A percentile compares a stretch with the other conserved stretches of the same genome.
Evolutionary conservation across 176 grass and related monocot species (phyloP).

Genomic region (Phoenix dactylifera): DNA sequence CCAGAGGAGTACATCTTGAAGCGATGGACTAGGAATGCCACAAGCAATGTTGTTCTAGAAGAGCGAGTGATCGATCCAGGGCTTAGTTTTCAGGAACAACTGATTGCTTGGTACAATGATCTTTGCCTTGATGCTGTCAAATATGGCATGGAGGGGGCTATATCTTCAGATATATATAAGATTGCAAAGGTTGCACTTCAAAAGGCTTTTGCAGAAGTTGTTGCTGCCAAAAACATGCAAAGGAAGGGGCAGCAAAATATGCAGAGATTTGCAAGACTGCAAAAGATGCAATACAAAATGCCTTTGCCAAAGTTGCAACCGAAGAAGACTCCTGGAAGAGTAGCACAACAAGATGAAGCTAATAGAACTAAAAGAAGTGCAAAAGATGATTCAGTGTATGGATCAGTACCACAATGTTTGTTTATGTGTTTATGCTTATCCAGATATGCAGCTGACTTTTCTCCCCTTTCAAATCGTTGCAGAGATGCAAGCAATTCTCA

Average conservation of each 20-base stretch:
- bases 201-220: slow-evolving; percentile 41
- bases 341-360: slow-evolving; percentile 18
- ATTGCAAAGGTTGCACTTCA: slow-evolving; percentile 47
- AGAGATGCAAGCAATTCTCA: no score
- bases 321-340: slow-evolving; percentile 25
- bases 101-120: slow-evolving; percentile 50
- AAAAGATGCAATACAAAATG: slow-evolving; percentile 41
- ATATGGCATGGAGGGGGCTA: slow-evolving; percentile 30
- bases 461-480: background rate
- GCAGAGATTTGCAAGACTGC: slow-evolving; percentile 29
- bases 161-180: slow-evolving; percentile 38
- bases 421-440: background rate
- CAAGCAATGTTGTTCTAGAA: slow-evolving; percentile 14
- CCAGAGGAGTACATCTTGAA: slow-evolving; percentile 36
- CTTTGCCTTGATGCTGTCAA: slow-evolving; percentile 32
- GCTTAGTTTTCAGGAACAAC: slow-evolving; percentile 22
- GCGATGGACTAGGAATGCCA: slow-evolving; percentile 43
- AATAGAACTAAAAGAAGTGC: slow-evolving; percentile 13
- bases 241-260: slow-evolving; percentile 30
- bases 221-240: slow-evolving; percentile 36
- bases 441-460: background rate
- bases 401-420: background rate
- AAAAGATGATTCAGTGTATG: slow-evolving; percentile 14
- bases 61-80: slow-evolving; percentile 12
- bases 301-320: slow-evolving; percentile 34